Percentiles rank a stretch among this genome's conserved stretches.
Conservation (phyloP, 164 flowering plant genomes). For the Chloranthus sessilifolius region DNA sequence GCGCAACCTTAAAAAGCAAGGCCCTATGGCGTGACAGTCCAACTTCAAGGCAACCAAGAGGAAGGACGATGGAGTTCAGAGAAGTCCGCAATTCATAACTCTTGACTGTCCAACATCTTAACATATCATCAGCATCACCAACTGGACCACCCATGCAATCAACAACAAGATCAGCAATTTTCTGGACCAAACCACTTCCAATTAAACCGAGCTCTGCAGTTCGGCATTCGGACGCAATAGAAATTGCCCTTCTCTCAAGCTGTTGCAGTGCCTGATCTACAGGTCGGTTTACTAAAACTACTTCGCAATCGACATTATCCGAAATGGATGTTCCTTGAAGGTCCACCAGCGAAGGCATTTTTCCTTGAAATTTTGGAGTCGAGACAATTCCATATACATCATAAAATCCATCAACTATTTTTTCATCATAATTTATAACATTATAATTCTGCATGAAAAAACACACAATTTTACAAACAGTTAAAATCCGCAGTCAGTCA, state of each 20-base stretch:
- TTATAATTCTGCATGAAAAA: conserved; percentile 69
- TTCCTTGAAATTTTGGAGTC: conserved; percentile 44
- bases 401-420: conserved; percentile 87
- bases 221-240: conserved; percentile 40
- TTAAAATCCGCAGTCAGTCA: not conserved
- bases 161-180: conserved; percentile 81
- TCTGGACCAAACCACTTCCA: conserved; percentile 69
- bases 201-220: conserved; percentile 29
- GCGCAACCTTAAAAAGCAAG: conserved; percentile 87
- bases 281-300: conserved; percentile 68
- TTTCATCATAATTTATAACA: conserved; percentile 82
- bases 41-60: conserved; percentile 82
- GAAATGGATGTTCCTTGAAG: conserved; percentile 58
- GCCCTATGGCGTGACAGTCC: conserved; percentile 99
- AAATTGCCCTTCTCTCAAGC: conserved; percentile 61
- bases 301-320: conserved; percentile 66
- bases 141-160: conserved; percentile 94
- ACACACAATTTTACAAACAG: not conserved
- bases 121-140: conserved; percentile 78
- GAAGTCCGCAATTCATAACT: conserved; percentile 55
- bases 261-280: conserved; percentile 56
- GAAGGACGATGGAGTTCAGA: conserved; percentile 58
- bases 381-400: conserved; percentile 70
- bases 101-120: conserved; percentile 62
- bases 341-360: conserved; percentile 75